Conservation (phyloP, 1,139 yeast species). For the Candida neerlandica region DNA sequence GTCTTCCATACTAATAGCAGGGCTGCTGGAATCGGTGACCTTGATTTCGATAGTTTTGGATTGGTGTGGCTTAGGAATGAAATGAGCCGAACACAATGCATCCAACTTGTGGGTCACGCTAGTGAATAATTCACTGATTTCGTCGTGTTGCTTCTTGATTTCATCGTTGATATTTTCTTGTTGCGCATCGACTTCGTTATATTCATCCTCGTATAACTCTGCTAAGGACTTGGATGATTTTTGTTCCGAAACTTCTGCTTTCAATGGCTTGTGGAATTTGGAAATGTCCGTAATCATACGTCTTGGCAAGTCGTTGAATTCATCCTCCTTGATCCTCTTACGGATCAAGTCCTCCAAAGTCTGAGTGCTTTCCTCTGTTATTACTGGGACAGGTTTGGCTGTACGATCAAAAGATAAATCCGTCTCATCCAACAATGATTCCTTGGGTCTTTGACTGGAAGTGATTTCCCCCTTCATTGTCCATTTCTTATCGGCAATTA, state of each 20-base stretch:
- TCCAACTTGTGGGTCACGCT: constrained; percentile 74
- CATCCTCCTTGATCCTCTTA: constrained; percentile 70
- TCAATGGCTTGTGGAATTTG: constrained; percentile 51
- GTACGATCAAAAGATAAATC: constrained; percentile 51
- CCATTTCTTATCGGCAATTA: constrained; percentile 92
- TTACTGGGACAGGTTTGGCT: constrained; percentile 74
- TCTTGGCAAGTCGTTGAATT: constrained; percentile 84
- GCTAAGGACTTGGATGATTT: constrained; percentile 89
- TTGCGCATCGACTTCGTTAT: constrained; percentile 35
- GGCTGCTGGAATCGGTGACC: constrained; percentile 76
- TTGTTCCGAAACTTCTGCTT: constrained; percentile 74
- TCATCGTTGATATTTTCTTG: constrained; percentile 54
- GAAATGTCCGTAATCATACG: constrained; percentile 65
- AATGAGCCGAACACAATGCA: constrained; percentile 84
- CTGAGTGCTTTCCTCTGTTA: constrained; percentile 86
- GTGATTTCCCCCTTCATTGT: constrained; percentile 90
- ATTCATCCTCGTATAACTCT: constrained; percentile 88
- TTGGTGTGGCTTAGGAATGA: constrained; percentile 70
- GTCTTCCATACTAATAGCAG: constrained; percentile 72
- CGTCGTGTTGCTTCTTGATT: constrained; percentile 67
- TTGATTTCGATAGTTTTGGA: constrained; percentile 73
- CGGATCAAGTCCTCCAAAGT: constrained; percentile 85
- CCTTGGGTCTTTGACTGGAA: constrained; percentile 79
- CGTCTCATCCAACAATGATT: constrained; percentile 61
- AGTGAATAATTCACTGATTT: constrained; percentile 67